These are phyloP conservation scores for Monilinia fructigena DNA, from an alignment of 2,329 filamentous ascomycete genomes.

Conservation along the genomic window DNA sequence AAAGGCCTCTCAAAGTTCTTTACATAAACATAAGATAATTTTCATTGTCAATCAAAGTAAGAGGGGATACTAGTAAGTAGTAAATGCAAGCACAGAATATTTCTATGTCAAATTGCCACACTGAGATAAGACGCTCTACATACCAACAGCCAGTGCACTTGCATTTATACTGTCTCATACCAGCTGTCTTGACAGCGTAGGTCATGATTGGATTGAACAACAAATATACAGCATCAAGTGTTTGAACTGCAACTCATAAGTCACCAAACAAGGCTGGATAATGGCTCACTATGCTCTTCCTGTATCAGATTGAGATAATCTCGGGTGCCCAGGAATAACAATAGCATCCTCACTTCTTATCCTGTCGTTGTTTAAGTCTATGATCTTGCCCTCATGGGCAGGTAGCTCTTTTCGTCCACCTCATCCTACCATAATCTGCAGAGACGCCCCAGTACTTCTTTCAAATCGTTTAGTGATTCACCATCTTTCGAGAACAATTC, in stretches of 20 bases:
- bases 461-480: neutral
- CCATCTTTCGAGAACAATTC: neutral
- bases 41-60: neutral
- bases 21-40: neutral
- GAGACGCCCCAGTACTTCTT: neutral
- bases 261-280: neutral
- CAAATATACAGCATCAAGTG: neutral
- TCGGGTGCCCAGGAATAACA: neutral
- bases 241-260: neutral
- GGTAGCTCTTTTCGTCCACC: neutral
- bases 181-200: neutral
- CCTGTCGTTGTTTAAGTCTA: neutral
- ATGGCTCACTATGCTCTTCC: neutral
- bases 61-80: neutral
- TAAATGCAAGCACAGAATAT: neutral
- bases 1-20: neutral
- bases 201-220: neutral
- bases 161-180: neutral
- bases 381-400: neutral
- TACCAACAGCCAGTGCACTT: neutral
- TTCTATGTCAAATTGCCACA: neutral
- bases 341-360: neutral
- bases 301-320: neutral
- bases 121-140: neutral
- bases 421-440: neutral